A percentile compares a stretch with the other conserved stretches of the same genome.
Conservation (phyloP, 208 protist species). For the Naegleria fowleri region DNA sequence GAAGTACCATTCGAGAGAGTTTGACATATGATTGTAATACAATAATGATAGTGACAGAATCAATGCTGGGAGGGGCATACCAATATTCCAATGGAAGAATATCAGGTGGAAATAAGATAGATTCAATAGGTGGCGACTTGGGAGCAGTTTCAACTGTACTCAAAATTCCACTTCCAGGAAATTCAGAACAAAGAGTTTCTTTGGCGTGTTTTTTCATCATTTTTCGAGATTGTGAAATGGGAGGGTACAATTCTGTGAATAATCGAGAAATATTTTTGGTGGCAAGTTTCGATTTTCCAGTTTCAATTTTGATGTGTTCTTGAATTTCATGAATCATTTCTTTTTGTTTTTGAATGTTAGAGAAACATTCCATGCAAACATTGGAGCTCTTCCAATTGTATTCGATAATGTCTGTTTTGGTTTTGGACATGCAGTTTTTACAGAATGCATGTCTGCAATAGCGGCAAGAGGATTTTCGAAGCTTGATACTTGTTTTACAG, state of each 20-base stretch:
- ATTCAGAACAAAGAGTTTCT: not conserved
- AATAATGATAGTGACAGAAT: not conserved
- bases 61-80: not conserved
- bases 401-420: not conserved
- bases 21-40: not conserved
- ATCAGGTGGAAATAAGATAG: not conserved
- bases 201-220: not conserved
- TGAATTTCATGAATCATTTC: slow-evolving; percentile 18
- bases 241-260: not conserved
- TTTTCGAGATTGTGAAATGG: not conserved
- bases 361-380: not conserved
- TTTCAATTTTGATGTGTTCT: not conserved
- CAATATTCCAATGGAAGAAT: not conserved
- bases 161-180: slow-evolving; percentile 19
- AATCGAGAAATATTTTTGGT: not conserved
- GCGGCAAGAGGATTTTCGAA: not conserved
- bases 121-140: not conserved
- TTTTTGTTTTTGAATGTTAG: not conserved
- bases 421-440: slow-evolving; percentile 21
- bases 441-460: slow-evolving; percentile 17
- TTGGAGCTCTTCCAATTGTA: not conserved
- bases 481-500: slow-evolving; percentile 7
- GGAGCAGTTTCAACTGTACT: not conserved
- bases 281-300: not conserved
- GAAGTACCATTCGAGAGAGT: not conserved